Percentiles rank a stretch among this genome's conserved stretches.
Conservation (phyloP, 169 alveolate species). For the Plasmodium vivax region DNA sequence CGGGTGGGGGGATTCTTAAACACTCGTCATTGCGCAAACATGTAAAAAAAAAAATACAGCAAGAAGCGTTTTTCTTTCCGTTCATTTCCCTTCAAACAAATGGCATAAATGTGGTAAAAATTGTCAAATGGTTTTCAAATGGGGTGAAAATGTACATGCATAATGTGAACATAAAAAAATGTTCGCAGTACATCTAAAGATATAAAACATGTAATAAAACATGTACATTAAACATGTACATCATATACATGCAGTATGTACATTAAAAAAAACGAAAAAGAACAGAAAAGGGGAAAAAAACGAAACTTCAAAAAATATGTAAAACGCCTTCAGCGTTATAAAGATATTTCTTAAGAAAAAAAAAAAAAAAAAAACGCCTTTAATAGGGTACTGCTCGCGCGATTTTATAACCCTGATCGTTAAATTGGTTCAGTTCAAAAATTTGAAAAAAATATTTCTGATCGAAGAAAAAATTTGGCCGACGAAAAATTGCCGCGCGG, state of each 20-base stretch:
- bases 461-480: not conserved
- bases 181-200: not conserved
- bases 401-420: not conserved
- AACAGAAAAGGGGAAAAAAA: not conserved
- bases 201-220: not conserved
- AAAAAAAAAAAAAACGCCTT: not conserved
- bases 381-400: not conserved
- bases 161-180: not conserved
- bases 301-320: not conserved
- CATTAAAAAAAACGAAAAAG: not conserved
- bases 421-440: not conserved
- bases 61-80: constrained; percentile 5
- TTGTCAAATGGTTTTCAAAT: not conserved
- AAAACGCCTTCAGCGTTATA: not conserved
- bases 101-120: not conserved
- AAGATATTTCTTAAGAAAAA: not conserved
- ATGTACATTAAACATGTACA: not conserved
- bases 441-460: not conserved
- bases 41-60: constrained; percentile 3
- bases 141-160: not conserved
- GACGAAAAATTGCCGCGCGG: not conserved
- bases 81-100: constrained; percentile 14
- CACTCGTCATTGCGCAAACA: not conserved
- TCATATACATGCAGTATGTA: not conserved
- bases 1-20: not conserved